These are phyloP conservation scores for Phaeotremella skinneri DNA, from an alignment of 768 basidiomycete genomes.

Conservation along the genomic window DNA sequence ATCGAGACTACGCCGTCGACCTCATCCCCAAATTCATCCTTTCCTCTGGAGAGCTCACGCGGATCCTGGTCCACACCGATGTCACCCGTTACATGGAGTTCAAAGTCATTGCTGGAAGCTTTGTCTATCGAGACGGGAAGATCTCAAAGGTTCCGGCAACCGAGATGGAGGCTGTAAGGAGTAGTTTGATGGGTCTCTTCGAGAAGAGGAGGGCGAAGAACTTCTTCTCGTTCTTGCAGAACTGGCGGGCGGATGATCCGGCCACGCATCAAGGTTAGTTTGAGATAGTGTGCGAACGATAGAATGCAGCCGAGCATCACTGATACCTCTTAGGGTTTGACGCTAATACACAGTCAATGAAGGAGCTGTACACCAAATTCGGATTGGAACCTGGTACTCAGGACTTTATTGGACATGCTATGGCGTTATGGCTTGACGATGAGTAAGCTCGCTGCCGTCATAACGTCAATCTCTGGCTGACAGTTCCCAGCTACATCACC, in stretches of 20 bases:
- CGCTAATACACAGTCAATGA: constrained; percentile 89
- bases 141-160: constrained; percentile 98
- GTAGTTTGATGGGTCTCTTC: constrained; percentile 96
- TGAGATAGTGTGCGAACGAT: not conserved
- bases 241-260: constrained; percentile 93
- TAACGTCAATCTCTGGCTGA: not conserved
- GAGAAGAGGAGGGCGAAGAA: constrained; percentile 98
- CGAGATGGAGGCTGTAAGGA: constrained; percentile 92
- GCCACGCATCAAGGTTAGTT: constrained; percentile 84
- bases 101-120: constrained; percentile 98
- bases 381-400: constrained; percentile 95
- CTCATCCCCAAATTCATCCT: constrained; percentile 99
- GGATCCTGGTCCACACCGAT: constrained; percentile 97
- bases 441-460: constrained; percentile 62
- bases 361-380: constrained; percentile 91
- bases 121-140: constrained; percentile 91
- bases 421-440: constrained; percentile 97
- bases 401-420: constrained; percentile 98
- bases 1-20: constrained; percentile 97
- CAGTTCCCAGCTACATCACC: constrained; percentile 71
- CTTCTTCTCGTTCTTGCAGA: constrained; percentile 95
- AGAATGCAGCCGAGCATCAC: constrained; percentile 3
- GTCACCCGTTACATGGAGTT: constrained; percentile 98
- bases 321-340: constrained; percentile 63
- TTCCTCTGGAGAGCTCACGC: constrained; percentile 92